A percentile compares a stretch with the other conserved stretches of the same genome.
Evolutionary conservation across 2,329 filamentous ascomycete genomes (phyloP).

Genomic region (Pseudogymnoascus sp.): DNA sequence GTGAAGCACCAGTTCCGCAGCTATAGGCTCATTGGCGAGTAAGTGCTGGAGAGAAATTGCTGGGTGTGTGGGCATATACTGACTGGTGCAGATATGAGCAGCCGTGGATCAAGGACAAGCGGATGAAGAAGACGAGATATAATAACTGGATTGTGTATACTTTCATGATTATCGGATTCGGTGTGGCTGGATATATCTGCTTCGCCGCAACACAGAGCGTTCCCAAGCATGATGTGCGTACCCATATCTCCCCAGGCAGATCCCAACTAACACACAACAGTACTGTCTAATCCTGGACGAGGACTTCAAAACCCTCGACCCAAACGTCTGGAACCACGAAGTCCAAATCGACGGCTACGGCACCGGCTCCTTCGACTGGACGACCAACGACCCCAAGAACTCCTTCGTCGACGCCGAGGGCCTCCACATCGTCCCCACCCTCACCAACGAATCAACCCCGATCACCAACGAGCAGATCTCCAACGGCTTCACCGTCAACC

Average conservation of each 20-base stretch:
- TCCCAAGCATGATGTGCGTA: not conserved
- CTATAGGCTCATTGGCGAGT: constrained; percentile 28
- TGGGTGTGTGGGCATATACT: not conserved
- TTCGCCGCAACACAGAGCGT: constrained; percentile 21
- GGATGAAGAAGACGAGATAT: constrained; percentile 28
- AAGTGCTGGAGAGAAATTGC: not conserved
- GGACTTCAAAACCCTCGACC: constrained; percentile 39
- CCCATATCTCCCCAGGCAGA: not conserved
- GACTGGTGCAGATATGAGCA: constrained; percentile 27
- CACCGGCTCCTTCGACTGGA: constrained; percentile 48
- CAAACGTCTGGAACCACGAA: constrained; percentile 41
- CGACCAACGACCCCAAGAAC: constrained; percentile 40
- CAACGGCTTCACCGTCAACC: constrained; percentile 37
- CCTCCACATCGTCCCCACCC: constrained; percentile 48
- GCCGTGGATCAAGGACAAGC: constrained; percentile 32
- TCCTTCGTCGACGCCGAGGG: constrained; percentile 40
- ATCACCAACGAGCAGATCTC: constrained; percentile 34
- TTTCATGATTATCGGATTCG: constrained; percentile 30
- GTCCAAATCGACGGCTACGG: constrained; percentile 35
- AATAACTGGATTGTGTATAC: constrained; percentile 31
- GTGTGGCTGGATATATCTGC: constrained; percentile 29
- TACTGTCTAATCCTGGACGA: constrained; percentile 46
- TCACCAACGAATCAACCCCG: constrained; percentile 36
- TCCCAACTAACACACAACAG: constrained; percentile 20
- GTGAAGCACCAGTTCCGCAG: constrained; percentile 36